phyloP scores from a whole-genome alignment of 208 protist genomes.

The Leishmania aethiopica region DNA sequence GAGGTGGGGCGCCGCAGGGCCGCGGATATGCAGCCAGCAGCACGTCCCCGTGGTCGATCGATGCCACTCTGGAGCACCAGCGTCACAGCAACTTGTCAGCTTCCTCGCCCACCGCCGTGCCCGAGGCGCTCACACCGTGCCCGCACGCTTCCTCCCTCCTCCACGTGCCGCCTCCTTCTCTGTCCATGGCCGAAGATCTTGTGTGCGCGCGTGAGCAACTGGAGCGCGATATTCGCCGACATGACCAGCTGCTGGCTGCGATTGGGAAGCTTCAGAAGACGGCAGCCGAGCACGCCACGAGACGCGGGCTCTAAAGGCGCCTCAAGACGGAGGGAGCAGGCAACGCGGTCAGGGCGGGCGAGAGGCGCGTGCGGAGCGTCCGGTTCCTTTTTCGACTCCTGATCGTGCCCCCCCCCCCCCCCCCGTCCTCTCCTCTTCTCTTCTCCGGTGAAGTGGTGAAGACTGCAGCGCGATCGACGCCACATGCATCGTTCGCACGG shows the following conservation, averaged over 20 bases:
- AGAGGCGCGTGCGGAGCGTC: background rate
- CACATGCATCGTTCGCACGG: background rate
- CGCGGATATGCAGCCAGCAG: background rate
- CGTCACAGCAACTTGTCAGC: background rate
- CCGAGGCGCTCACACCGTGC: background rate
- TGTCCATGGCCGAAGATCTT: background rate
- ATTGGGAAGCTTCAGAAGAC: constrained; percentile 69
- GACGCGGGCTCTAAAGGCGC: background rate
- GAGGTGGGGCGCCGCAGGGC: background rate
- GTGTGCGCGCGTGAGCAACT: constrained; percentile 41
- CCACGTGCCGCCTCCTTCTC: constrained; percentile 7
- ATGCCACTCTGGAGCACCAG: background rate
- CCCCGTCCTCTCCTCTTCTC: background rate
- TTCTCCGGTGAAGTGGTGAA: background rate
- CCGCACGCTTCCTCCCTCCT: background rate
- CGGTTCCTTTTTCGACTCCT: background rate
- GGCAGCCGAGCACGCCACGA: constrained; percentile 41
- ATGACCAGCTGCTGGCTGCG: constrained; percentile 73
- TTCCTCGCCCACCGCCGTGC: background rate
- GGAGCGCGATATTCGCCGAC: constrained; percentile 60
- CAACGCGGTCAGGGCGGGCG: background rate
- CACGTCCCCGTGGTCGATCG: background rate
- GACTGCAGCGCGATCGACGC: background rate
- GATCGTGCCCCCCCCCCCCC: background rate
- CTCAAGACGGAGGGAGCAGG: background rate